Conservation (phyloP, 208 protist species). For the Tetramitus jugosus region DNA sequence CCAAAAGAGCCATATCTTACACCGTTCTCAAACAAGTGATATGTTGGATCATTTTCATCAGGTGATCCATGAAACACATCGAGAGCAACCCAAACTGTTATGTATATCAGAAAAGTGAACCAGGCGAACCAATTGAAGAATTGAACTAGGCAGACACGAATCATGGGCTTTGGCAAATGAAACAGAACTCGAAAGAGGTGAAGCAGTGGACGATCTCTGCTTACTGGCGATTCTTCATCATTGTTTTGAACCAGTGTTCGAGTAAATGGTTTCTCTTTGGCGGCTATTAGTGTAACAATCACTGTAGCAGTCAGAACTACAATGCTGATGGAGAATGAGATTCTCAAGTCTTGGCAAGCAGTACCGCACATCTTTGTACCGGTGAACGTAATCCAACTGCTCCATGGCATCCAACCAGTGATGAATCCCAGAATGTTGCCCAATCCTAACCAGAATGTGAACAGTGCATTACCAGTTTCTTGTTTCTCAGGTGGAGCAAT, state of each 20-base stretch:
- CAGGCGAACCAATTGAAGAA: slow-evolving; percentile 23
- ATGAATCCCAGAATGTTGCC: slow-evolving; percentile 19
- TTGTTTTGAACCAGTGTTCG: not conserved
- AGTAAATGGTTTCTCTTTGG: not conserved
- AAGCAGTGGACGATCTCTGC: not conserved
- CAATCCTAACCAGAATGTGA: slow-evolving; percentile 8
- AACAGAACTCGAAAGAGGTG: not conserved
- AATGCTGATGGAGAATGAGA: not conserved
- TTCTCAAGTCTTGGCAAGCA: slow-evolving; percentile 7
- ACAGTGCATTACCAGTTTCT: slow-evolving; percentile 6
- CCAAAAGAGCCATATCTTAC: slow-evolving; percentile 21
- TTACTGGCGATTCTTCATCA: not conserved
- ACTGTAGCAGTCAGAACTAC: slow-evolving; percentile 3
- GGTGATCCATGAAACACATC: not conserved
- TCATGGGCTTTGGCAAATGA: not conserved
- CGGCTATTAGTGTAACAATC: not conserved
- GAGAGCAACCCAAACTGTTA: slow-evolving; percentile 4
- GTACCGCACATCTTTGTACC: not conserved
- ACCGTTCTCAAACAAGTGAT: not conserved
- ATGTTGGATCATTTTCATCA: not conserved
- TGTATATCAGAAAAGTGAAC: slow-evolving; percentile 15
- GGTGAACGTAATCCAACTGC: not conserved
- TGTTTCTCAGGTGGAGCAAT: slow-evolving; percentile 9
- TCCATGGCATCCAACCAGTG: slow-evolving; percentile 11
- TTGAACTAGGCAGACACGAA: not conserved